These are phyloP conservation scores for Astraeus odoratus DNA, from an alignment of 768 basidiomycete species.

Conservation along the genomic window DNA sequence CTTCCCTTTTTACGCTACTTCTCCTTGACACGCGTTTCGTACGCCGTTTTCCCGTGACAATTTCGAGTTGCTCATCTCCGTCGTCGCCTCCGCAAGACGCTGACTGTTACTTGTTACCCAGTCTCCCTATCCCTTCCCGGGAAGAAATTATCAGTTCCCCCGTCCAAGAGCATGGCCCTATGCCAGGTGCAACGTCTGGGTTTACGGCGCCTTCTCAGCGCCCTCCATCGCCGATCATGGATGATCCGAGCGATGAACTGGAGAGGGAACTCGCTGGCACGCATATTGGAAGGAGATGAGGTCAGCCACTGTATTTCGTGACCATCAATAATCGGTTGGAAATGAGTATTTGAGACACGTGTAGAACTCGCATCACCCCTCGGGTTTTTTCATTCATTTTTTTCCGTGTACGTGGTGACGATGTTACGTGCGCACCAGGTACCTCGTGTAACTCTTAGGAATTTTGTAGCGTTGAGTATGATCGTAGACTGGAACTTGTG, in stretches of 20 bases:
- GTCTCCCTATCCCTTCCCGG: slow-evolving; percentile 72
- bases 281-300: slow-evolving; percentile 37
- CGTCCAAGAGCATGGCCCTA: slow-evolving; percentile 49
- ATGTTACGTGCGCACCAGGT: too few species aligned
- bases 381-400: background rate
- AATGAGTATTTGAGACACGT: background rate
- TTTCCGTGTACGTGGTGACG: background rate
- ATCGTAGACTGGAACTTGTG: too few species aligned
- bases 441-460: too few species aligned
- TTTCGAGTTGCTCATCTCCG: too few species aligned
- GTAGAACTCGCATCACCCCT: background rate
- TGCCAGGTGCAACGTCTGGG: slow-evolving; percentile 66
- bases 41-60: too few species aligned
- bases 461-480: too few species aligned
- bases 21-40: too few species aligned
- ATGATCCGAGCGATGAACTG: slow-evolving; percentile 79
- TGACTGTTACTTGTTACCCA: slow-evolving; percentile 21
- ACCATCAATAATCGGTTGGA: background rate
- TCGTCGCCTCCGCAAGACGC: too few species aligned
- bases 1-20: background rate
- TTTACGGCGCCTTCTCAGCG: slow-evolving; percentile 46
- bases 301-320: background rate
- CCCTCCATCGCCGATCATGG: slow-evolving; percentile 66
- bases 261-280: slow-evolving; percentile 81
- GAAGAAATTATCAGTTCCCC: slow-evolving; percentile 81